Base-by-base conservation (phyloP, 2,329 filamentous ascomycete genomes). In the Aspergillus nomiae region DNA sequence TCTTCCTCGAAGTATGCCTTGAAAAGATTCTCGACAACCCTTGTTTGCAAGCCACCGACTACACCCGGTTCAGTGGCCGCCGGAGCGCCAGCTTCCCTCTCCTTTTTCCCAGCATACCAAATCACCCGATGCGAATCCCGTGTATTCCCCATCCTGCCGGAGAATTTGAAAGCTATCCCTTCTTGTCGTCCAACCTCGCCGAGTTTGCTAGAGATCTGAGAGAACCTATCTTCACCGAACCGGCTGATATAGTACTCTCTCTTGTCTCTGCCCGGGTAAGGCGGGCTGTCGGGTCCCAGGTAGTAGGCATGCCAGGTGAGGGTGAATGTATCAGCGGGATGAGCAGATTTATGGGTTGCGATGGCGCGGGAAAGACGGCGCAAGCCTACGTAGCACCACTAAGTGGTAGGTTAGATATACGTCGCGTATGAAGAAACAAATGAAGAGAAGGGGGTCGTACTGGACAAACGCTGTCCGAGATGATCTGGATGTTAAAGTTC, bases 391-490 rank as follows among this genome's bases (percentile, higher is more conserved):
- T 93, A 95, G 83, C 92, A 91, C 85, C 87, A 79, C 73, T 79
- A 16, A 59, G 24, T 9, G 62, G 58, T 69, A 56, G 59, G 59
- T 58, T 34, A 32, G 66, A 60, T 30, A 58, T 61, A 21, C 21
- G 30, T 38, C 7, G 53, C 60, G 21, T 32, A 56, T 36, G 51
- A 46, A 36, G 24, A 6, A 32, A 9, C 2, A 10, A 30, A 9
- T 32, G 14, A 26, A 34, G 34, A 54, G 51, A 26, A 30, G 21
- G 12, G 34, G 11, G 65, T 63, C 51, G 48, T 68, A 79, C 82
- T 71, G 92, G 90, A 75, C 92, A 96, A 69, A 95, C 86, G 2
- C 88, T 91, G 79, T 96, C 93, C n/a, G 87, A 92, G 63, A 93
- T 87, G 73, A 92, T 86, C 63, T 89, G 87, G 77, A 96, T 90